Base-by-base conservation (phyloP, 208 protist genomes). In the Leishmania amazonensis region DNA sequence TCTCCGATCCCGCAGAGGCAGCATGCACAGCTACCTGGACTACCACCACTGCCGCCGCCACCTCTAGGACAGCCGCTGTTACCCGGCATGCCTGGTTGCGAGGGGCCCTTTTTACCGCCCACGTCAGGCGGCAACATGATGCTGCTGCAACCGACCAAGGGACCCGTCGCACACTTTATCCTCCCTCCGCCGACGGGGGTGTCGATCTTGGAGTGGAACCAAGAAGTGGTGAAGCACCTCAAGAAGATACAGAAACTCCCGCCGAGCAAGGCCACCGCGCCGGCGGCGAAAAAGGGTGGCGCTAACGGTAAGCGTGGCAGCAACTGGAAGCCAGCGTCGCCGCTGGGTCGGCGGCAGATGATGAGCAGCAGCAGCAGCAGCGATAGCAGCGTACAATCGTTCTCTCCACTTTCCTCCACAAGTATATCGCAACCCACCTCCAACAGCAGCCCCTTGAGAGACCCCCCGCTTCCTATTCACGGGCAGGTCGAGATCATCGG, bases 61-160 rank as follows among this genome's bases (percentile, higher is more conserved):
- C 86, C 84, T 35, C 47, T 78, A 5, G 81, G 80, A 1, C 79
- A 88, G 9, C 85, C 86, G 40, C 58, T 88, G 60, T 82, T 91
- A 54, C 88, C 88, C 11, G 88, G 88, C 67, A 91, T 91, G 88
- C 88, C 88, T 0, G 86, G 88, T 45, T 87, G 85, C 70, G 85
- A 89, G 65, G 88, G 88, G 3, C 88, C 88, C 2, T 89, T 91
- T 76, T 75, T 91, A 28, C 84, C 88, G 0, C 78, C 84, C 17
- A 60, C 64, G 13, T 21, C 71, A 31, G 78, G 81, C 21, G 24
- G 58, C 28, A 45, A 53, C 13, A 60, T 53, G 45, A 84, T 86
- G 70, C 76, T 80, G 65, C 53, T 85, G 80, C 83, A 81, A 54
- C 80, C 81, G 19, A 73, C 35, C 68, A 67, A 74, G n/a, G 78